phyloP scores from a whole-genome alignment of 371 early-diverging fungal species.

The Circinella minor region DNA sequence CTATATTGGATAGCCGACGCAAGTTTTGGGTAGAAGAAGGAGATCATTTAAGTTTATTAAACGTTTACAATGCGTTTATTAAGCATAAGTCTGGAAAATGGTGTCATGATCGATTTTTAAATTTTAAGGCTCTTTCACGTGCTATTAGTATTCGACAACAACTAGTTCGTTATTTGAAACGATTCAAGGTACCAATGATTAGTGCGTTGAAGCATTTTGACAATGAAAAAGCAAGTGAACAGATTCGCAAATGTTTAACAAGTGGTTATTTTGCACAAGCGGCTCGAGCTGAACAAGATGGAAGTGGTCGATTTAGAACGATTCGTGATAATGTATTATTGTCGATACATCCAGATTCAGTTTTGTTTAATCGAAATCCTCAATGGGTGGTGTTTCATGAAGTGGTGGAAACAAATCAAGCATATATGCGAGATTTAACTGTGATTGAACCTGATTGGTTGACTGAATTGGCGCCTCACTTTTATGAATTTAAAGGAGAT shows the following conservation, averaged over 20 bases:
- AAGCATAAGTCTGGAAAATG: slow-evolving; percentile 70
- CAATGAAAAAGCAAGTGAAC: slow-evolving; percentile 42
- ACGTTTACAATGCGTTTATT: slow-evolving; percentile 81
- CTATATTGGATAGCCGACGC: slow-evolving; percentile 59
- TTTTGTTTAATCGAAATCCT: slow-evolving; percentile 75
- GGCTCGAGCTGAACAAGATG: slow-evolving; percentile 63
- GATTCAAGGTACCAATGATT: slow-evolving; percentile 56
- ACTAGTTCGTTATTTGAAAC: slow-evolving; percentile 65
- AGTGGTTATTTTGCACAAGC: slow-evolving; percentile 82
- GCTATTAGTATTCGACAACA: slow-evolving; percentile 76
- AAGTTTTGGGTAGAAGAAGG: slow-evolving; percentile 86
- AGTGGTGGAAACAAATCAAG: slow-evolving; percentile 75
- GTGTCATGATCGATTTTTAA: slow-evolving; percentile 77
- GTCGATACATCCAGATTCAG: slow-evolving; percentile 78
- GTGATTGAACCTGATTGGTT: slow-evolving; percentile 77
- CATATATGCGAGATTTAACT: slow-evolving; percentile 76
- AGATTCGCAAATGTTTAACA: slow-evolving; percentile 73
- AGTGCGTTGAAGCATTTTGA: slow-evolving; percentile 42
- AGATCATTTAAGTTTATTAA: slow-evolving; percentile 80
- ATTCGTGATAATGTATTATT: slow-evolving; percentile 63
- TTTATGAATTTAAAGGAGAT: slow-evolving; percentile 46
- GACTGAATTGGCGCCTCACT: slow-evolving; percentile 70
- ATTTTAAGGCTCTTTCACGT: slow-evolving; percentile 72
- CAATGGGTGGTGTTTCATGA: slow-evolving; percentile 85
- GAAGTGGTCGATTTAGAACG: slow-evolving; percentile 69